These are phyloP conservation scores for Cymbopogon flexuosus DNA, from an alignment of 202 grass and related monocot species.

Conservation along the genomic window DNA sequence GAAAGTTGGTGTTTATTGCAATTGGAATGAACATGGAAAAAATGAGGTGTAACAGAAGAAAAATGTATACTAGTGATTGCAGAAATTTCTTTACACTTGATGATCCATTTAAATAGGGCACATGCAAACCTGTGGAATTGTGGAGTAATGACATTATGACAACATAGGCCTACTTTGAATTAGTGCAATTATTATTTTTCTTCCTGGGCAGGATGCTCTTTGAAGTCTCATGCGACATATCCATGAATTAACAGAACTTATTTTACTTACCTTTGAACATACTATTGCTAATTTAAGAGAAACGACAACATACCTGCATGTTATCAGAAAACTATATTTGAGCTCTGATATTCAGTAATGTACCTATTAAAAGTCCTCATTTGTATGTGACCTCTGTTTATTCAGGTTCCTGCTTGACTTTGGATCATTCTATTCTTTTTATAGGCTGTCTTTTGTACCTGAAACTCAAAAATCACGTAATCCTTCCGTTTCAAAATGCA, in stretches of 20 bases:
- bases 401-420: not conserved
- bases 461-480: not conserved
- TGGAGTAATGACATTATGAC: not conserved
- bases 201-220: not conserved
- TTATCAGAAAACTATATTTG: not conserved
- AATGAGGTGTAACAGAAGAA: not conserved
- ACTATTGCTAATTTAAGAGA: not conserved
- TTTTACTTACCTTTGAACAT: not conserved
- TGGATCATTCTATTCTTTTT: not conserved
- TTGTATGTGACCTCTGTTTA: not conserved
- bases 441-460: not conserved
- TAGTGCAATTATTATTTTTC: not conserved
- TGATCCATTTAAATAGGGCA: not conserved
- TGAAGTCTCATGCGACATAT: not conserved
- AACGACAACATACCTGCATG: not conserved
- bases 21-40: not conserved
- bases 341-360: not conserved
- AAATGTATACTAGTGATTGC: not conserved
- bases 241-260: constrained; percentile 3
- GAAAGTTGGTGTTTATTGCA: not conserved
- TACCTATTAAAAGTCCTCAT: not conserved
- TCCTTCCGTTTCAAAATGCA: not conserved
- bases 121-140: not conserved
- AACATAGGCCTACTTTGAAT: constrained; percentile 10
- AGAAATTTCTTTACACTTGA: not conserved